Evolutionary conservation across 495 filamentous ascomycete genomes (phyloP).

Genomic region (Bathelium albidoporum): DNA sequence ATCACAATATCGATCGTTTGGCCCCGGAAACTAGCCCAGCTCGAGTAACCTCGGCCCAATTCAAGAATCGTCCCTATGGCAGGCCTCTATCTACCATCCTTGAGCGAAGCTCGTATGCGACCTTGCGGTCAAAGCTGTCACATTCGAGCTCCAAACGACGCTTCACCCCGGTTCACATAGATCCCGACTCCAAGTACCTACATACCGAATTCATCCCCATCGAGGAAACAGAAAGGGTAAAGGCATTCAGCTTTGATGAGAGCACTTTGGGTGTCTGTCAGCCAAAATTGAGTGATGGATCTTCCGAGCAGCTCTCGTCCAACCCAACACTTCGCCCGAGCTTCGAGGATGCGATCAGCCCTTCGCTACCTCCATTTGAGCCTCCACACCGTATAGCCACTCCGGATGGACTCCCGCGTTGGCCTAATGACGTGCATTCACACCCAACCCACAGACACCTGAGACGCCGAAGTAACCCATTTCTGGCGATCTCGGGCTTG

Average conservation of each 20-base stretch:
- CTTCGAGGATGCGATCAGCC: not conserved
- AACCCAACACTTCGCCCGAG: not conserved
- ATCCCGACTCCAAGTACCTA: constrained; percentile 1
- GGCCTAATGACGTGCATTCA: not conserved
- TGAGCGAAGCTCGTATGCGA: constrained; percentile 2
- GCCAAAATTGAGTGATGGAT: not conserved
- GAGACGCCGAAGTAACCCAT: not conserved
- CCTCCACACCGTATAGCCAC: not conserved
- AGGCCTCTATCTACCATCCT: not conserved
- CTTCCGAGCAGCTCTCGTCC: not conserved
- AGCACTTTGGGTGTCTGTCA: not conserved
- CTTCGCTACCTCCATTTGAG: not conserved
- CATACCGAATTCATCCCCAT: not conserved
- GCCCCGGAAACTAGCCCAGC: not conserved
- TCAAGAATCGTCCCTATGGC: constrained; percentile 2
- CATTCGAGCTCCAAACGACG: constrained; percentile 5
- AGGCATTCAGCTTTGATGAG: constrained; percentile 5
- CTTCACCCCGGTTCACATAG: constrained; percentile 4
- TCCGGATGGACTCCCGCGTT: not conserved
- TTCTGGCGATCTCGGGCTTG: not conserved
- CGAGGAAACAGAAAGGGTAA: not conserved
- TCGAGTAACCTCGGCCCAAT: not conserved
- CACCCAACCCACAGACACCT: not conserved
- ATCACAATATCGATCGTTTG: not conserved
- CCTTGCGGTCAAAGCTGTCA: not conserved